Evolutionary conservation across 345 rosid species (phyloP).

Genomic region (Sisymbrium altissimum): DNA sequence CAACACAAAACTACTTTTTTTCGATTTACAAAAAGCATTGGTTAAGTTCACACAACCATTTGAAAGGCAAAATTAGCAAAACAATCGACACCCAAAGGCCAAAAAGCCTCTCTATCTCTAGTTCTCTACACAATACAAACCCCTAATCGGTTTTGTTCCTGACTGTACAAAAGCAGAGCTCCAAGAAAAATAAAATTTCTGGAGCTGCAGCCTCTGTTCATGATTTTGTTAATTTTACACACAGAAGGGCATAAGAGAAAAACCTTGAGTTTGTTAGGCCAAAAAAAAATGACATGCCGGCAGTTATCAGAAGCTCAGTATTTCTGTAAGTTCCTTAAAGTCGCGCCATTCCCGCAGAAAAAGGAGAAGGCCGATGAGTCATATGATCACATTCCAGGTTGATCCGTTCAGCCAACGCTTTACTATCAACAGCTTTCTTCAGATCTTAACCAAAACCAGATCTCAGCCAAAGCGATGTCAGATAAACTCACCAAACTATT

Average conservation of each 20-base stretch:
- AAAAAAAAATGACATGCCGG: conserved; percentile 12
- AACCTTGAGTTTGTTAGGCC: conserved; percentile 17
- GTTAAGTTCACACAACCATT: conserved; percentile 7
- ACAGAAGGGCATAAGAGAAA: background rate
- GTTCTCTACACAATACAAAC: conserved; percentile 30
- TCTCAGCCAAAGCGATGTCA: conserved; percentile 5
- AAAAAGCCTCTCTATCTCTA: conserved; percentile 16
- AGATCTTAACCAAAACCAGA: background rate
- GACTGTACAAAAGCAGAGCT: conserved; percentile 29
- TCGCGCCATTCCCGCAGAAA: conserved; percentile 31
- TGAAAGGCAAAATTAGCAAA: conserved; percentile 20
- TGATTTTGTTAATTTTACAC: conserved; percentile 18
- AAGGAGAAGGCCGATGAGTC: conserved; percentile 33
- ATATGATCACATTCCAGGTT: conserved; percentile 13
- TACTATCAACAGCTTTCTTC: conserved; percentile 20
- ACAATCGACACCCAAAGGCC: conserved; percentile 8
- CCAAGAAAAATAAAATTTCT: conserved; percentile 21
- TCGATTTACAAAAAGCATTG: conserved; percentile 9
- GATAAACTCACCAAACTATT: conserved; percentile 17
- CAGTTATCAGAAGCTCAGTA: conserved; percentile 18
- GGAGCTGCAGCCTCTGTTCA: conserved; percentile 25
- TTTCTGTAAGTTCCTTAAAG: conserved; percentile 28
- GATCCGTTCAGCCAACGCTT: conserved; percentile 4
- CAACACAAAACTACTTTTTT: background rate
- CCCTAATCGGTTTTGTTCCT: conserved; percentile 14